Conservation (phyloP, 345 rosid genomes). For the Salix viminalis region DNA sequence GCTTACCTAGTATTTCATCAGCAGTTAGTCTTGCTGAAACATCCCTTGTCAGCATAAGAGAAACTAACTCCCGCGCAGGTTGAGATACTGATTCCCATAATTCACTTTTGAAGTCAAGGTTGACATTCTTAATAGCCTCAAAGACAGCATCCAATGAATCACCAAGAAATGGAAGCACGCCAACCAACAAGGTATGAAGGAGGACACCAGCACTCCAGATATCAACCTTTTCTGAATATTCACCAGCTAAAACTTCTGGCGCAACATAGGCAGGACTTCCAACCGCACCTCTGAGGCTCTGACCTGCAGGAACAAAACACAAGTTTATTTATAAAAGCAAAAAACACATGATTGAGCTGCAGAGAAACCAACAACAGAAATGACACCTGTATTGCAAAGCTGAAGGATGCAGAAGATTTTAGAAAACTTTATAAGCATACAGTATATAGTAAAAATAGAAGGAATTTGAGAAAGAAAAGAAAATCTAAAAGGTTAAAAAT, state of each 20-base stretch:
- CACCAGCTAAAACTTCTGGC: slow-evolving; percentile 11
- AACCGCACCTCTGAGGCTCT: slow-evolving; percentile 9
- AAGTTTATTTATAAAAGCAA: background rate
- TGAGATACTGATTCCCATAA: slow-evolving; percentile 10
- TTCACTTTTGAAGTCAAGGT: slow-evolving; percentile 13
- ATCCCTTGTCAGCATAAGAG: slow-evolving; percentile 8
- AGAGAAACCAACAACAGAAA: background rate
- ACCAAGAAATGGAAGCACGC: slow-evolving; percentile 15
- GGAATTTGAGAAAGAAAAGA: background rate
- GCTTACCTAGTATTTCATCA: slow-evolving; percentile 14
- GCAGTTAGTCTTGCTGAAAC: slow-evolving; percentile 14
- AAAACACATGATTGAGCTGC: background rate
- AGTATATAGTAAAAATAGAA: background rate
- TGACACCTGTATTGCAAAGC: background rate
- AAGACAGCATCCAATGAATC: slow-evolving; percentile 11
- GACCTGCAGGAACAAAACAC: slow-evolving; percentile 4
- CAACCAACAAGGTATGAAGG: slow-evolving; percentile 14
- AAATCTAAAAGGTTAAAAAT: background rate
- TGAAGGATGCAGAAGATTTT: background rate
- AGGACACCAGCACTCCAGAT: slow-evolving; percentile 22
- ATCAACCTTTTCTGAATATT: slow-evolving; percentile 16
- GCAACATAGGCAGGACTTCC: slow-evolving; percentile 19
- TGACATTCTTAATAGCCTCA: slow-evolving; percentile 12
- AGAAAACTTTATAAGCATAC: background rate
- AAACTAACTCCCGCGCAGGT: slow-evolving; percentile 10